Conservation (phyloP, 495 filamentous ascomycete genomes). For the Pyronema domesticum region DNA sequence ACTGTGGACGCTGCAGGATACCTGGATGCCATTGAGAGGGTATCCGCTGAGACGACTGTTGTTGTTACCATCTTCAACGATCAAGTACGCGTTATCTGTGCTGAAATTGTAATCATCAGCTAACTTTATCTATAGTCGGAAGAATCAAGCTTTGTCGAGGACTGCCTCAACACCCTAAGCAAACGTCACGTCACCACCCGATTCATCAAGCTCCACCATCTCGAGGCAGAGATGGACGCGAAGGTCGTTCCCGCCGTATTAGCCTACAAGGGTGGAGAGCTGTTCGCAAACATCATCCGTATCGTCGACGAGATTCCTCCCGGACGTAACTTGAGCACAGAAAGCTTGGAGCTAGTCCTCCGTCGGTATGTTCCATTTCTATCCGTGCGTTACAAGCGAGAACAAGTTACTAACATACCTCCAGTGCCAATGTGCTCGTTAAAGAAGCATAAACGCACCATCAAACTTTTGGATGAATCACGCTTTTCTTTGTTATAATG, state of each 20-base stretch:
- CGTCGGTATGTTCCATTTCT: constrained; percentile 32
- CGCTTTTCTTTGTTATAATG: too few relatives aligned
- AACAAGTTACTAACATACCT: too few relatives aligned
- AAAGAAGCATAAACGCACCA: too few relatives aligned
- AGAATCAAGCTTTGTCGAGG: constrained; percentile 58
- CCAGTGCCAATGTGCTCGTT: too few relatives aligned
- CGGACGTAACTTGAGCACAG: constrained; percentile 39
- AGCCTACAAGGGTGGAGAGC: constrained; percentile 73
- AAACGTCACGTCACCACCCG: constrained; percentile 47
- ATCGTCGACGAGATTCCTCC: constrained; percentile 70
- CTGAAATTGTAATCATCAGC: not conserved
- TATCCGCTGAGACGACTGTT: constrained; percentile 62
- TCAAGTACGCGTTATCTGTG: constrained; percentile 37
- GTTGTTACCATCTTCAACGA: constrained; percentile 90
- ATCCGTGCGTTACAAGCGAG: not conserved
- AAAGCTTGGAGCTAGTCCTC: constrained; percentile 43
- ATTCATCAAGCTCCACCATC: constrained; percentile 81
- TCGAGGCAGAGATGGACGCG: constrained; percentile 87
- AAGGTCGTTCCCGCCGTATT: constrained; percentile 76
- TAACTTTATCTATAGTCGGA: constrained; percentile 37
- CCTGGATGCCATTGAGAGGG: constrained; percentile 85
- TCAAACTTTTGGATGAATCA: too few relatives aligned
- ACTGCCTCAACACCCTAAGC: constrained; percentile 55
- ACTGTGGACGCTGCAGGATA: constrained; percentile 80
- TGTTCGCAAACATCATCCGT: constrained; percentile 77